Evolutionary conservation across 1,284 basidiomycete species (phyloP).

Genomic region (Ceratobasidium sp.): DNA sequence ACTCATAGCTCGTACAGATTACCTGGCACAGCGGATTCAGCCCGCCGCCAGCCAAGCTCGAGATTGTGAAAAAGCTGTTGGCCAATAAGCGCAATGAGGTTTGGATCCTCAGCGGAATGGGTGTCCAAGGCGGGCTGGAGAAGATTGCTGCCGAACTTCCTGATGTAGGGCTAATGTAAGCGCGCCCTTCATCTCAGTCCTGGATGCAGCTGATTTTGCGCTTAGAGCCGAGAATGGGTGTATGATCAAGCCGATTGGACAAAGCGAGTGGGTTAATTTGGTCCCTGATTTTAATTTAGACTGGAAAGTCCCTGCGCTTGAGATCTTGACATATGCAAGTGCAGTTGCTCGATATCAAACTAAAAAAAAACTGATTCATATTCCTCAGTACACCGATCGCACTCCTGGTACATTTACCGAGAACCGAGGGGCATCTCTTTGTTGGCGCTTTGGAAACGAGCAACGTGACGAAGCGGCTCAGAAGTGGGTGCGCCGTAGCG

Average conservation of each 20-base stretch:
- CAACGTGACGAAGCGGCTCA: slow-evolving; percentile 59
- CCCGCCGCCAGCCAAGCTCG: slow-evolving; percentile 62
- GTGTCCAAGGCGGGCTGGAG: slow-evolving; percentile 67
- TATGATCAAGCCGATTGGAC: slow-evolving; percentile 65
- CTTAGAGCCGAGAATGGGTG: slow-evolving; percentile 84
- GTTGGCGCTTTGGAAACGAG: slow-evolving; percentile 83
- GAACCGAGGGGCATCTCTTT: slow-evolving; percentile 80
- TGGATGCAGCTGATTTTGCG: background rate
- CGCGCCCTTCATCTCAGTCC: slow-evolving; percentile 39
- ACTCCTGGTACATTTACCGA: slow-evolving; percentile 86
- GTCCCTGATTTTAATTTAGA: slow-evolving; percentile 77
- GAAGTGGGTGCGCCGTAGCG: slow-evolving; percentile 82
- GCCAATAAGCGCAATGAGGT: slow-evolving; percentile 75
- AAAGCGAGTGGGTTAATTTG: slow-evolving; percentile 72
- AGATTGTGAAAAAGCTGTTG: slow-evolving; percentile 64
- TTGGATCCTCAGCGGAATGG: slow-evolving; percentile 81
- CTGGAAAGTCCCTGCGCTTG: slow-evolving; percentile 79
- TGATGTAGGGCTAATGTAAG: slow-evolving; percentile 76
- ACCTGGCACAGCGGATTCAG: slow-evolving; percentile 53
- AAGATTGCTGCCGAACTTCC: slow-evolving; percentile 66
- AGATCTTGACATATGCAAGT: slow-evolving; percentile 81
- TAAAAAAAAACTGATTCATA: background rate
- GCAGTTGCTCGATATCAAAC: slow-evolving; percentile 12
- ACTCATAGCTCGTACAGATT: slow-evolving; percentile 1
- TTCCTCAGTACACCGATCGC: slow-evolving; percentile 78